A percentile compares a stretch with the other conserved stretches of the same genome.
Conservation (phyloP, 164 flowering plant species). For the Piper longum region DNA sequence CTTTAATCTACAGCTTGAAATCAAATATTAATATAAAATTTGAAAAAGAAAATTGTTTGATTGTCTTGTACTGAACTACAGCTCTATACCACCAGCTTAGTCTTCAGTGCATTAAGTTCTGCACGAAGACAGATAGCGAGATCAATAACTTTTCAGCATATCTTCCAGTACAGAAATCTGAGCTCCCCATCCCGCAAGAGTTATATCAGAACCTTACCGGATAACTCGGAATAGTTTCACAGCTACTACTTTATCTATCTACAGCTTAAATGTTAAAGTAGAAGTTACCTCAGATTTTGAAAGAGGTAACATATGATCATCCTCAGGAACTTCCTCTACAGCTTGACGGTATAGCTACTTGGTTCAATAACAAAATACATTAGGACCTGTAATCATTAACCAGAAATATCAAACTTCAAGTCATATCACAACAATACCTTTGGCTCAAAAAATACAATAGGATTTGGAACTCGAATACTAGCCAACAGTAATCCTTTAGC, state of each 20-base stretch:
- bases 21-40: no score
- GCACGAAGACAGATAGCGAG: not conserved
- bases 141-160: slow-evolving; percentile 64
- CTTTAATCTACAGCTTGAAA: not conserved
- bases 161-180: slow-evolving; percentile 80
- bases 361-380: no score
- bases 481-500: slow-evolving; percentile 93
- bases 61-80: no score
- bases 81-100: not conserved
- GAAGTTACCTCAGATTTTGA: slow-evolving; percentile 84
- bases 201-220: slow-evolving; percentile 75
- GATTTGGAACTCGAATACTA: slow-evolving; percentile 84
- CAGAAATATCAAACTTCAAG: no score
- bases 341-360: slow-evolving; percentile 42
- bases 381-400: no score
- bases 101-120: not conserved
- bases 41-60: no score
- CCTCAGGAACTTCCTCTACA: slow-evolving; percentile 88
- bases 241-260: no score
- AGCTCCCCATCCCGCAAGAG: slow-evolving; percentile 99
- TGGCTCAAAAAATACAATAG: slow-evolving; percentile 87
- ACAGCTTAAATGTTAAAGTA: not conserved
- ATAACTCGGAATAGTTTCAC: slow-evolving; percentile 36
- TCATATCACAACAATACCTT: slow-evolving; percentile 34
- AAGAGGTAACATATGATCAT: slow-evolving; percentile 84